Evolutionary conservation across 2,329 filamentous ascomycete genomes (phyloP), one percentile per base, ranked within the genome.

Genomic region (Xylariaceae sp.): DNA sequence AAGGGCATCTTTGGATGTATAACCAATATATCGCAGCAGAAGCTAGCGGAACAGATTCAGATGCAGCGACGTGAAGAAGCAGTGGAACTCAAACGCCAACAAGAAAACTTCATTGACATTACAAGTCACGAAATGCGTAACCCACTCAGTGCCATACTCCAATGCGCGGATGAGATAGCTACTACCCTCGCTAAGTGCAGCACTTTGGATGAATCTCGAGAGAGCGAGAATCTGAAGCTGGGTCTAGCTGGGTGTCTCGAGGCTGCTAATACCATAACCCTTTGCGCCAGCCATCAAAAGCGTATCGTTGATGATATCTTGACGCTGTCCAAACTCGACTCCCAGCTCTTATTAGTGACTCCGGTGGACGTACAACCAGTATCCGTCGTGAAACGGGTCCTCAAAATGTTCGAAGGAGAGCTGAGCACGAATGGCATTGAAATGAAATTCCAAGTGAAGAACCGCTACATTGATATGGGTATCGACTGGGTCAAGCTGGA

Each of bases 1-100:
- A 89, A 89, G 71, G 83, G 85, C 55, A 86, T 91, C 2, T 91
- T 92, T 60, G 88, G 88, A 47, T 88, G 85, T 63, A 86, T 95
- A 47, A 93, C 89, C 0, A 89, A 95, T 63, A 95, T 96, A 58
- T 90, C 87, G 16, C 82, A 88, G 48, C 89, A 94, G 66, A 96
- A 95, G 67, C 87, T 86, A 77, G 89, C 90, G 1, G 90, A 95
- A 68, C 84, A 86, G 43, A 83, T 90, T 33, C 89, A 95, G 68
- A 89, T 82, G 61, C 80, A 85, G 42, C 84, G 89, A 52, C 87
- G 89, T 63, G 83, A 92, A 63, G 89, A 94, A 66, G 90, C 89
- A 0, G 82, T 92, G 2, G 87, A 93, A 66, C 77, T 91, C 55
- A 94, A 94, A 68, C 77, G 83, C 19, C 84, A 88, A 56, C 81